Conservation (phyloP, 257 asterid genomes). For the Hygrophila difformis region DNA sequence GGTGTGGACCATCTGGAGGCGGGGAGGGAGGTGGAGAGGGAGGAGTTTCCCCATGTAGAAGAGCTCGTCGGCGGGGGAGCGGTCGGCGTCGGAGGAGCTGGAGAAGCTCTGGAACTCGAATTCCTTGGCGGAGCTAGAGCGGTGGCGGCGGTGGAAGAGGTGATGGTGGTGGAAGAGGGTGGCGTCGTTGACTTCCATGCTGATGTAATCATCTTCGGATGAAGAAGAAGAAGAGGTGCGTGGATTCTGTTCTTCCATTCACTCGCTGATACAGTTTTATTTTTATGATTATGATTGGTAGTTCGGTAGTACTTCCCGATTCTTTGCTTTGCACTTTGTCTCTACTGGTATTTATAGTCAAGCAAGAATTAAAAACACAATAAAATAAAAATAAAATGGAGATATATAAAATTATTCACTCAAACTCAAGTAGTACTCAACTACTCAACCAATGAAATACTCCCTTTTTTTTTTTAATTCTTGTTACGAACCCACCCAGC, state of each 20-base stretch:
- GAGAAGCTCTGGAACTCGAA: conserved; percentile 84
- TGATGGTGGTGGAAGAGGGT: conserved; percentile 31
- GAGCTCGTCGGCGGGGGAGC: conserved; percentile 78
- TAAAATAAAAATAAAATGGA: too few species aligned
- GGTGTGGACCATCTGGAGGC: conserved; percentile 69
- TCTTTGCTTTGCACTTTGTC: conserved; percentile 8
- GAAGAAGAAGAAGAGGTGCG: conserved; percentile 22
- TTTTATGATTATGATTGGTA: too few species aligned
- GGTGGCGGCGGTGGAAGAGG: conserved; percentile 23
- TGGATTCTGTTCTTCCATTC: conserved; percentile 39
- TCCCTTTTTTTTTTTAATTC: too few species aligned
- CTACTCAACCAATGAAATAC: too few species aligned
- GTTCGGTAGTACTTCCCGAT: too few species aligned
- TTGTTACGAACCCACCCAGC: too few species aligned
- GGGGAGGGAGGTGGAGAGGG: conserved; percentile 87
- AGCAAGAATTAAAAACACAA: too few species aligned
- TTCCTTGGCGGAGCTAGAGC: conserved; percentile 28
- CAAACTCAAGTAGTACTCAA: too few species aligned
- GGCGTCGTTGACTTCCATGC: conserved; percentile 46
- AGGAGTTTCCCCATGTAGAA: conserved; percentile 91
- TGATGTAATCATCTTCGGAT: conserved; percentile 41
- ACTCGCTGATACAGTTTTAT: not conserved
- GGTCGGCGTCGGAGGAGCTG: conserved; percentile 40
- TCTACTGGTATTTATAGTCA: conserved; percentile 13
- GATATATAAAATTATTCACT: too few species aligned